Evolutionary conservation across 257 asterid genomes (phyloP).

Genomic region (Capsicum rhomboideum): DNA sequence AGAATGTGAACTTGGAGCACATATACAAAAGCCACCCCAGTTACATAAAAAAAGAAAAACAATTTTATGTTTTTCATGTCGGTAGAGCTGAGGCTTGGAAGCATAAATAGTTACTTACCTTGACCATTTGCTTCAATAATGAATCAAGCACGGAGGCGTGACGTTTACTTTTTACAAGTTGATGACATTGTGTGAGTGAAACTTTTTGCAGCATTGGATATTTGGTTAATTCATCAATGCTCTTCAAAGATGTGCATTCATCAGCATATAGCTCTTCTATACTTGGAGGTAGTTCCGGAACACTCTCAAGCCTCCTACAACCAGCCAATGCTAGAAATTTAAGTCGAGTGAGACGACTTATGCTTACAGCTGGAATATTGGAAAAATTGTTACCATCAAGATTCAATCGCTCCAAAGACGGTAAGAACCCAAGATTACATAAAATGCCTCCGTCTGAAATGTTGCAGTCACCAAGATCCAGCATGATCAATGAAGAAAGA

Average conservation of each 20-base stretch:
- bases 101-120: background rate
- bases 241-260: constrained; percentile 6
- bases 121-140: background rate
- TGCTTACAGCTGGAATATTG: background rate
- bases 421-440: background rate
- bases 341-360: constrained; percentile 2
- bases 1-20: too few species aligned
- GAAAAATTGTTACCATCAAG: background rate
- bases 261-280: background rate
- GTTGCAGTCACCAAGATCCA: constrained; percentile 4
- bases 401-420: background rate
- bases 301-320: background rate
- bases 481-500: background rate
- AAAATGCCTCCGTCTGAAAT: background rate
- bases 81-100: too few species aligned
- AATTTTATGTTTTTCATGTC: too few species aligned
- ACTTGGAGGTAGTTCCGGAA: constrained; percentile 6
- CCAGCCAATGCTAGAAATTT: background rate
- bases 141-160: background rate
- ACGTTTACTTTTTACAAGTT: background rate
- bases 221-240: background rate
- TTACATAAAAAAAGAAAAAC: too few species aligned
- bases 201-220: background rate
- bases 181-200: background rate
- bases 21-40: too few species aligned